A percentile compares a stretch with the other conserved stretches of the same genome.
Conservation (phyloP, 495 filamentous ascomycete species). For the Entonaema liquescens region DNA sequence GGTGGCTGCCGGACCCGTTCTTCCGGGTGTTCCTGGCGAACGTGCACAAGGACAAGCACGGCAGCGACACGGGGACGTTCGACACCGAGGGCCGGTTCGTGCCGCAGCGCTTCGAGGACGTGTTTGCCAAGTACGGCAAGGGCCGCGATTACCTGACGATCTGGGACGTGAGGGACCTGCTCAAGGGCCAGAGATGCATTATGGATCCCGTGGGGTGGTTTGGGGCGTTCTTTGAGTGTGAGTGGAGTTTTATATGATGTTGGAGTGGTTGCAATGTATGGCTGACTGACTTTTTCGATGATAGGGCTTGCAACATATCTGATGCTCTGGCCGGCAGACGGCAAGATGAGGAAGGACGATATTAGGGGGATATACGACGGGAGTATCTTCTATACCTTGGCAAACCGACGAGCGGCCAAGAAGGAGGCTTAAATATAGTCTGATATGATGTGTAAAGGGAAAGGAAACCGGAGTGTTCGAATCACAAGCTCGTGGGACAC, state of each 20-base stretch:
- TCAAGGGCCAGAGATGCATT: constrained; percentile 54
- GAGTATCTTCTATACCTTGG: constrained; percentile 53
- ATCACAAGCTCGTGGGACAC: not conserved
- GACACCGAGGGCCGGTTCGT: constrained; percentile 64
- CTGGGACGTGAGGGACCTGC: constrained; percentile 44
- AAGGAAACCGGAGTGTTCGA: not conserved
- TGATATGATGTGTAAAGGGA: not conserved
- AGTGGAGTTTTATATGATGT: no score
- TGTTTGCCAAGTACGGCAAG: constrained; percentile 63
- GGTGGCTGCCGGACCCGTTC: constrained; percentile 56
- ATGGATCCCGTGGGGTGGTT: constrained; percentile 59
- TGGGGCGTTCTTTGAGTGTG: constrained; percentile 54
- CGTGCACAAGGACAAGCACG: constrained; percentile 68
- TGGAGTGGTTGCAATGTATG: not conserved
- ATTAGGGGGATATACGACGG: constrained; percentile 48
- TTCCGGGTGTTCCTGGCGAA: constrained; percentile 60
- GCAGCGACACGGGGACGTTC: constrained; percentile 62
- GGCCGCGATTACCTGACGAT: constrained; percentile 45
- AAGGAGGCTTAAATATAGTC: not conserved
- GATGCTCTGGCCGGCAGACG: constrained; percentile 50
- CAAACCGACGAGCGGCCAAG: constrained; percentile 15
- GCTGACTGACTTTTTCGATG: not conserved
- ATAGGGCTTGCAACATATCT: constrained; percentile 60
- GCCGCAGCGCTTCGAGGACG: constrained; percentile 65
- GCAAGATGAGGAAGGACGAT: constrained; percentile 46